These are phyloP conservation scores for Dichotomopilus funicola DNA, from an alignment of 2,329 filamentous ascomycete genomes.

Conservation along the genomic window DNA sequence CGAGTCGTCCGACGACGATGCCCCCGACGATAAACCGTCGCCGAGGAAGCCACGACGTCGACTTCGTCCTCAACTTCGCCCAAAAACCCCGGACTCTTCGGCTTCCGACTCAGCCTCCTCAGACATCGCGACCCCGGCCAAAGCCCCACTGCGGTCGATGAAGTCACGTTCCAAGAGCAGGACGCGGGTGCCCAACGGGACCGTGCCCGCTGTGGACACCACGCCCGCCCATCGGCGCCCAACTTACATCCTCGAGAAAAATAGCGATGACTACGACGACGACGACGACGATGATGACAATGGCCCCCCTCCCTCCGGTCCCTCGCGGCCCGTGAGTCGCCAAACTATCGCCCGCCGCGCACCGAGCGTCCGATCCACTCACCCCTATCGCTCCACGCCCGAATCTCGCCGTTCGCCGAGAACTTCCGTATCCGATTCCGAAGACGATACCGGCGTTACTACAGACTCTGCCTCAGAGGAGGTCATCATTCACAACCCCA, in stretches of 20 bases:
- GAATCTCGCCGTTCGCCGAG: constrained; percentile 23
- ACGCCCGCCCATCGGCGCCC: constrained; percentile 22
- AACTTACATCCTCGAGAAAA: constrained; percentile 23
- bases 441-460: constrained; percentile 34
- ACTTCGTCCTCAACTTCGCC: constrained; percentile 15
- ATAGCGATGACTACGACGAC: constrained; percentile 24
- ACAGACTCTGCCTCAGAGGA: constrained; percentile 30
- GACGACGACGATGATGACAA: constrained; percentile 22
- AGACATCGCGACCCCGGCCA: constrained; percentile 16
- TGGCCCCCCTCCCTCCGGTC: constrained; percentile 12
- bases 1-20: constrained; percentile 20
- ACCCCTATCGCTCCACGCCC: constrained; percentile 33
- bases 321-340: constrained; percentile 26
- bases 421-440: constrained; percentile 33
- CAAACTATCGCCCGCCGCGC: constrained; percentile 20
- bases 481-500: constrained; percentile 20
- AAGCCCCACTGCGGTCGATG: constrained; percentile 9
- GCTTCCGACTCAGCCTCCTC: constrained; percentile 11
- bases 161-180: constrained; percentile 22
- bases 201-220: constrained; percentile 25
- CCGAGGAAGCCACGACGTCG: constrained; percentile 11
- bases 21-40: constrained; percentile 16
- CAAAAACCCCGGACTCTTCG: constrained; percentile 16
- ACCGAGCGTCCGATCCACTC: constrained; percentile 31
- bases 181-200: constrained; percentile 28